Conservation (phyloP, 345 rosid genomes). For the Trapa bicornis region DNA sequence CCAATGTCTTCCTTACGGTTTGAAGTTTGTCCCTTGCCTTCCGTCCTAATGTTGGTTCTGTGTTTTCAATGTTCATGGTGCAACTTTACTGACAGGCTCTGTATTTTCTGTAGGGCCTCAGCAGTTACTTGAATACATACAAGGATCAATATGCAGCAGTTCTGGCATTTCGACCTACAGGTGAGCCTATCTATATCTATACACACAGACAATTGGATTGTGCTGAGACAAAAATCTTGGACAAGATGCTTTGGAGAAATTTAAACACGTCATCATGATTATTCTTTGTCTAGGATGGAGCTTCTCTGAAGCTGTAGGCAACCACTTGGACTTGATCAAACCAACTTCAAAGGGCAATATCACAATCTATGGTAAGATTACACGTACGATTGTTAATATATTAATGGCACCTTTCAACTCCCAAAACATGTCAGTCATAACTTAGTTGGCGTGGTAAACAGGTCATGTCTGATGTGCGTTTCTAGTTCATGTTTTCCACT, state of each 20-base stretch:
- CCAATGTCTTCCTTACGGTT: constrained; percentile 51
- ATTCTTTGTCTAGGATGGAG: constrained; percentile 50
- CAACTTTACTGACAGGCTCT: constrained; percentile 1
- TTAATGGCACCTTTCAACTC: background rate
- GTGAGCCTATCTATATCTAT: constrained; percentile 12
- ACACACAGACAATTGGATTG: background rate
- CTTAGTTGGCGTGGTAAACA: background rate
- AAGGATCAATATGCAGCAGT: constrained; percentile 34
- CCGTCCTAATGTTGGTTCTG: background rate
- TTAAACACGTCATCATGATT: background rate
- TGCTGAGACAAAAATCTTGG: background rate
- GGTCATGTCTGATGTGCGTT: background rate
- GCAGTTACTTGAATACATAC: constrained; percentile 38
- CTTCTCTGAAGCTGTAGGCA: constrained; percentile 47
- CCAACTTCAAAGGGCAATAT: constrained; percentile 47
- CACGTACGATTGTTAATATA: background rate
- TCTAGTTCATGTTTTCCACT: too few species aligned
- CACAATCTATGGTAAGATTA: constrained; percentile 56
- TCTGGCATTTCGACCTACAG: constrained; percentile 75
- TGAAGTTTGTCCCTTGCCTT: constrained; percentile 32
- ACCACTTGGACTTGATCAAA: constrained; percentile 47
- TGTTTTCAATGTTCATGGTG: background rate
- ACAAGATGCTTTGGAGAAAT: background rate
- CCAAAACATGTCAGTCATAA: background rate
- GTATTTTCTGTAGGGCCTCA: constrained; percentile 22